These are phyloP conservation scores for Lentinula raphanica DNA, from an alignment of 768 basidiomycete species.

Conservation along the genomic window DNA sequence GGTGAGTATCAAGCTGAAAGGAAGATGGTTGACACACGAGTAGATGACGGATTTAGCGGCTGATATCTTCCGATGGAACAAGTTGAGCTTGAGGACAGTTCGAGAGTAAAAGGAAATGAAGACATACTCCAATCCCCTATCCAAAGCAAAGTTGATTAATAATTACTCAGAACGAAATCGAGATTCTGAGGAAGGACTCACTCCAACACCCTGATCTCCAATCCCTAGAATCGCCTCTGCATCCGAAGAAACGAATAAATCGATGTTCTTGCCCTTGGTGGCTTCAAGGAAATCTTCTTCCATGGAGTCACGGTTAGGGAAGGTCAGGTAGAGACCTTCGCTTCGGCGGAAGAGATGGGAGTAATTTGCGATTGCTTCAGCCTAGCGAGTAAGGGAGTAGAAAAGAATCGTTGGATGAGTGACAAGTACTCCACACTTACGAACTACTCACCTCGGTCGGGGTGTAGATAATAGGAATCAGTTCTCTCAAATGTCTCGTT, in stretches of 20 bases:
- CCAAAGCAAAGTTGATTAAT: conserved; percentile 12
- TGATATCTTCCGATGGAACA: conserved; percentile 44
- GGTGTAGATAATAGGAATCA: conserved; percentile 74
- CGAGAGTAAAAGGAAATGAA: neutral
- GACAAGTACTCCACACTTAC: neutral
- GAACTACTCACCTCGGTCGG: conserved; percentile 58
- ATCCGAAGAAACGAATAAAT: conserved; percentile 80
- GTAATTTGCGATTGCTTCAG: conserved; percentile 78
- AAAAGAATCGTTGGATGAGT: neutral
- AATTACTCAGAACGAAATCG: conserved; percentile 15
- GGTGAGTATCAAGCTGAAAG: neutral
- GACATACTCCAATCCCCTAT: conserved; percentile 48
- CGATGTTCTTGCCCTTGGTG: conserved; percentile 55
- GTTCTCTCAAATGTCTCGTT: conserved; percentile 51
- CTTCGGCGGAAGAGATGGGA: conserved; percentile 78
- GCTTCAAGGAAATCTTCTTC: conserved; percentile 72
- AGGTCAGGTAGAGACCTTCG: conserved; percentile 72
- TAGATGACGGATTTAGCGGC: conserved; percentile 78
- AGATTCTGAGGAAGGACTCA: conserved; percentile 18
- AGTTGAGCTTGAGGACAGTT: neutral
- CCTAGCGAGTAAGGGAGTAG: conserved; percentile 30
- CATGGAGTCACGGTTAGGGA: conserved; percentile 59
- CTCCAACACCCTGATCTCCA: conserved; percentile 72
- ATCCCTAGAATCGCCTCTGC: conserved; percentile 83
- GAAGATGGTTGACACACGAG: conserved; percentile 35